phyloP scores from a whole-genome alignment of 2,329 filamentous ascomycete genomes.

The Aureobasidium lini region DNA sequence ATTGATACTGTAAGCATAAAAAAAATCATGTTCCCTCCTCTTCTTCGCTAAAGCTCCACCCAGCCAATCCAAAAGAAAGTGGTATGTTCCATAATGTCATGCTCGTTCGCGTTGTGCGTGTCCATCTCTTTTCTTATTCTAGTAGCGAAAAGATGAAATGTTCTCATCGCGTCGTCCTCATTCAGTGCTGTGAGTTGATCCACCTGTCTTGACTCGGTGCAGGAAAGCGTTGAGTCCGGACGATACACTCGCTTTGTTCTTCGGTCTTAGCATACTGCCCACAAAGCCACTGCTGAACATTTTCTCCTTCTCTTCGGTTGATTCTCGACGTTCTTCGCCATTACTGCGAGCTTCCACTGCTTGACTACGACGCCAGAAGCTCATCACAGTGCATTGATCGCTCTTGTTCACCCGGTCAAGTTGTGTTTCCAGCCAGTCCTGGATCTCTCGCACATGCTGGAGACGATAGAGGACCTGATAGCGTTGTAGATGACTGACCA shows the following conservation, averaged over 20 bases:
- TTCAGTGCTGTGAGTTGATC: not conserved
- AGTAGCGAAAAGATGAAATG: not conserved
- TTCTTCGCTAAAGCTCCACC: not conserved
- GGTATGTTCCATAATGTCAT: not conserved
- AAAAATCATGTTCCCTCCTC: not conserved
- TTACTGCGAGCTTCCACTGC: constrained; percentile 59
- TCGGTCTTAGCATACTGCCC: constrained; percentile 2
- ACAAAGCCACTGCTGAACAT: not conserved
- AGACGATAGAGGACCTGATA: constrained; percentile 93
- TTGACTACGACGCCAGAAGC: constrained; percentile 75
- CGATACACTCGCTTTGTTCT: not conserved
- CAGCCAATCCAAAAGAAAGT: constrained; percentile 1
- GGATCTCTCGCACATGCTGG: constrained; percentile 74
- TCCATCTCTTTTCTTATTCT: not conserved
- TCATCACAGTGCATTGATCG: constrained; percentile 55
- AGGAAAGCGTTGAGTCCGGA: constrained; percentile 1
- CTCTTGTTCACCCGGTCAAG: constrained; percentile 64
- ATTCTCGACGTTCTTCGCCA: not conserved
- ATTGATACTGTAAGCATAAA: not conserved
- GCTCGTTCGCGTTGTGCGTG: not conserved
- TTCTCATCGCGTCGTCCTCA: not conserved
- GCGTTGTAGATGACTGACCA: constrained; percentile 89
- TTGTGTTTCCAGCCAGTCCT: constrained; percentile 84
- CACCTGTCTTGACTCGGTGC: not conserved
- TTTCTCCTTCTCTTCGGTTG: not conserved